A percentile compares a stretch with the other conserved stretches of the same genome.
These are phyloP conservation scores for Rehmannia glutinosa DNA, from an alignment of 257 asterid genomes.

Conservation along the genomic window DNA sequence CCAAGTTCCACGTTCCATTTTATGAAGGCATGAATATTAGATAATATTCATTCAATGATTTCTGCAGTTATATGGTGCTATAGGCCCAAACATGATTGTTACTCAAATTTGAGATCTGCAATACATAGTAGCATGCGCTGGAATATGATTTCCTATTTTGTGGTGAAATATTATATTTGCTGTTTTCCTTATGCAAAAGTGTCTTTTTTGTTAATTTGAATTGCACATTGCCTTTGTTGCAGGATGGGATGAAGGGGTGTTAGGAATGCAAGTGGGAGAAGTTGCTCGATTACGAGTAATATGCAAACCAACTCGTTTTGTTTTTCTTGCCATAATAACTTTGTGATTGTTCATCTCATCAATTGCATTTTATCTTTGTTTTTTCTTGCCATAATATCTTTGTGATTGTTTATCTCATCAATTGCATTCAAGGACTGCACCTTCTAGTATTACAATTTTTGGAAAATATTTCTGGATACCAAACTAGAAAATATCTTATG, in stretches of 20 bases:
- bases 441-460: not conserved
- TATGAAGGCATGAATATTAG: too few relatives aligned
- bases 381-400: not conserved
- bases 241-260: conserved; percentile 99
- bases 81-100: too few relatives aligned
- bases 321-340: not conserved
- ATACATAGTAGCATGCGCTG: too few relatives aligned
- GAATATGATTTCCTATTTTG: not conserved
- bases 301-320: not conserved
- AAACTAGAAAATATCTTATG: not conserved
- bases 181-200: not conserved
- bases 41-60: too few relatives aligned
- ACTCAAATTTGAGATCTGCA: too few relatives aligned
- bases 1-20: not conserved
- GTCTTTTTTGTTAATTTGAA: not conserved
- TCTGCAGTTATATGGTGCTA: too few relatives aligned
- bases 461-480: not conserved
- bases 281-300: conserved; percentile 73
- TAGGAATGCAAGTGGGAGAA: conserved; percentile 98
- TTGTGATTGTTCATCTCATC: not conserved
- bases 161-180: not conserved
- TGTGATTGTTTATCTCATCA: not conserved
- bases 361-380: not conserved
- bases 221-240: conserved; percentile 17
- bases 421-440: not conserved